Evolutionary conservation across 2,329 filamentous ascomycete species (phyloP), one percentile per base, ranked within the genome.

Genomic region (Fusarium multiceps): DNA sequence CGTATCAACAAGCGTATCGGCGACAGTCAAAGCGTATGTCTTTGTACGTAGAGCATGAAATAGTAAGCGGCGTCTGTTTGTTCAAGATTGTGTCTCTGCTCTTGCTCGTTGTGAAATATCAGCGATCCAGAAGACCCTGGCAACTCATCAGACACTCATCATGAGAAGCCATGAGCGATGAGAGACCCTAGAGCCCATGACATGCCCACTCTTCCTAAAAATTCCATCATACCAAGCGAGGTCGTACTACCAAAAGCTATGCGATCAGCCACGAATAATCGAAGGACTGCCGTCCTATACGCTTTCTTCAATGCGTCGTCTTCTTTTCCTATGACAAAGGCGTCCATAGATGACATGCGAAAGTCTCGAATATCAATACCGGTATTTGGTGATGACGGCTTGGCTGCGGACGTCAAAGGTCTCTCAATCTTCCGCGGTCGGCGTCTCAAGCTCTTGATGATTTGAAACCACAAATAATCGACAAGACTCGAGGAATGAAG

Each of bases 261-360:
- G 18, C 77, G 76, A 50, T 86, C 80, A 7, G 84, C 82, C 16
- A 86, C 49, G 43, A 87, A 83, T 18, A 85, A 66, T 53, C 76
- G 79, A 53, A 82, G 55, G 11, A 86, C 77, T 4, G 80, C 70
- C 5, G 73, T 64, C 32, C 78, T 70, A 63, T 87, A 87, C 3
- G 55, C 30, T 23, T 37, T 69, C 71, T 76, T 78, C 28, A 74
- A 63, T 30, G 54, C 25, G 10, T 51, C 37, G 27, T 80, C 73
- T 23, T 76, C 76, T 41, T 77, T 70, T n/a, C 50, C 63, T 11
- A 86, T 72, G 7, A 86, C 79, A 63, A 81, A 86, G 14, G 79
- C 83, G 66, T 88, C 85, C 83, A 87, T 85, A 23, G 82, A 79
- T 1, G 85, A 86, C 16, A 84, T 82, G 34, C 83, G 81, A 72